phyloP scores from a whole-genome alignment of 2,329 filamentous ascomycete genomes.

The Epicoccum nigrum region DNA sequence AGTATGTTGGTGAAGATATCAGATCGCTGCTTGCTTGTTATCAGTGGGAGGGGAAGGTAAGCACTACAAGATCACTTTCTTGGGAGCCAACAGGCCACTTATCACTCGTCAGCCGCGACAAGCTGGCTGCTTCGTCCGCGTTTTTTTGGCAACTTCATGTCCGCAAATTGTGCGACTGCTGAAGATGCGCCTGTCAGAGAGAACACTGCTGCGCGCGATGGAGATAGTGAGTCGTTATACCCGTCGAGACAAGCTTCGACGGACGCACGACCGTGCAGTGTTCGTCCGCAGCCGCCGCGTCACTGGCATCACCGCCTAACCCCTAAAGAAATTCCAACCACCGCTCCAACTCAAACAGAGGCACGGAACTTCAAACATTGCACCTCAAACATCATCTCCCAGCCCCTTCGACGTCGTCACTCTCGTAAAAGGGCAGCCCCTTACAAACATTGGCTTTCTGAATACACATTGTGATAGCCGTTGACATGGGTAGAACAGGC shows the following conservation, averaged over 20 bases:
- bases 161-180: constrained; percentile 6
- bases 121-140: not conserved
- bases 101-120: not conserved
- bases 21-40: not conserved
- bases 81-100: not conserved
- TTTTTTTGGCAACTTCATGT: not conserved
- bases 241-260: constrained; percentile 9
- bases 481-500: constrained; percentile 23
- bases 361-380: constrained; percentile 1
- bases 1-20: too few relatives aligned
- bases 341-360: not conserved
- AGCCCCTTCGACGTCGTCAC: constrained; percentile 6
- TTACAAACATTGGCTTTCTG: constrained; percentile 2
- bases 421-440: constrained; percentile 1
- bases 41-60: constrained; percentile 3
- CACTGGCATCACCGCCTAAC: constrained; percentile 1
- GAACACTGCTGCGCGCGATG: not conserved
- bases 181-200: not conserved
- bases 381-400: not conserved
- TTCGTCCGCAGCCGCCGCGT: constrained; percentile 4
- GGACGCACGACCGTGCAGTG: constrained; percentile 7
- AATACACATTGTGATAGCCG: constrained; percentile 15
- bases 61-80: constrained; percentile 1
- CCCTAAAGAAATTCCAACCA: not conserved
- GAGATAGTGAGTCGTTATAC: constrained; percentile 2